Percentiles rank a stretch among this genome's conserved stretches.
These are phyloP conservation scores for Aspergillus leporis DNA, from an alignment of 495 filamentous ascomycete species.

Conservation along the genomic window DNA sequence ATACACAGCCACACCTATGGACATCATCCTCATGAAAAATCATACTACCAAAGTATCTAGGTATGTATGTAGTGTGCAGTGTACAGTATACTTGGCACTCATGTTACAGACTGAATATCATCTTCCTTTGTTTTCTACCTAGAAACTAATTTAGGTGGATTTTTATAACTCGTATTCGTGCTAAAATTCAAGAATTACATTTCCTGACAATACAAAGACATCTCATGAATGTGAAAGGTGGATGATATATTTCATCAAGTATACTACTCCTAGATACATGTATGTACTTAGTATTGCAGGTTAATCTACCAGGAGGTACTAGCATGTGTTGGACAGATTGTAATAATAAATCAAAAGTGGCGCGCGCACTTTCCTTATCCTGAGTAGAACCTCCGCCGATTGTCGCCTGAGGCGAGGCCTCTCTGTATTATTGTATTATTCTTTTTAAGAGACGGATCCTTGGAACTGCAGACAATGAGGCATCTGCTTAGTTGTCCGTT, in stretches of 20 bases:
- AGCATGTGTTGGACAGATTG: background rate
- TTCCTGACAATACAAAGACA: background rate
- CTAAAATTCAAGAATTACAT: background rate
- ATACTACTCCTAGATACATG: background rate
- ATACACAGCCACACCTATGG: conserved; percentile 12
- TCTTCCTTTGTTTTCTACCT: background rate
- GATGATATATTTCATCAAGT: background rate
- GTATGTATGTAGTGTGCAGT: background rate
- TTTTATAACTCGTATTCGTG: background rate
- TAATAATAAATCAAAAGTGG: conserved; percentile 15
- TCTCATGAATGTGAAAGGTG: background rate
- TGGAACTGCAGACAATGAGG: conserved; percentile 20
- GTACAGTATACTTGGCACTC: background rate
- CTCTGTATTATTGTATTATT: background rate
- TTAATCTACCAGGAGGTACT: conserved; percentile 2
- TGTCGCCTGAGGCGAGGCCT: background rate
- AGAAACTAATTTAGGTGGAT: background rate
- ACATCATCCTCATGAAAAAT: background rate
- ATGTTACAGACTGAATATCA: background rate
- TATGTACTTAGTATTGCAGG: conserved; percentile 4
- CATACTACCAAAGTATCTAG: too few relatives aligned
- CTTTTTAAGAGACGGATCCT: conserved; percentile 16
- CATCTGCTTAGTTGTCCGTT: background rate
- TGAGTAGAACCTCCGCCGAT: background rate
- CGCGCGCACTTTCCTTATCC: conserved; percentile 18